Percentiles rank a stretch among this genome's conserved stretches.
phyloP scores from a whole-genome alignment of 768 basidiomycete genomes.

The Fomitopsis serialis region DNA sequence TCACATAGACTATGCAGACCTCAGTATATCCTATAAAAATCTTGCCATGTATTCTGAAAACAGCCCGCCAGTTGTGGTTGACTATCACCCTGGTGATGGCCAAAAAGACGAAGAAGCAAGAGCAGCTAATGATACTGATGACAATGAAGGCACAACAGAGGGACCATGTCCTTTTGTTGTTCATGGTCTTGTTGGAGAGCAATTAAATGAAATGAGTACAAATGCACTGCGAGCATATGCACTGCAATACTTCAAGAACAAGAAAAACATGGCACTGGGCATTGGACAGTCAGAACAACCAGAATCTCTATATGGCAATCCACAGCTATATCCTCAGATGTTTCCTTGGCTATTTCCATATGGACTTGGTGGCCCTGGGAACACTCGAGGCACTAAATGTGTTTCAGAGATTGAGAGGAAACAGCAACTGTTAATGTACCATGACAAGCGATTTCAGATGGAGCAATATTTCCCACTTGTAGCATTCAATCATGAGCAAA shows the following conservation, averaged over 20 bases:
- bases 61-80: slow-evolving; percentile 15
- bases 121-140: slow-evolving; percentile 22
- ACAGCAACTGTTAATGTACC: slow-evolving; percentile 28
- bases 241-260: slow-evolving; percentile 22
- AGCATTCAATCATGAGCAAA: no score
- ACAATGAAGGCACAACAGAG: slow-evolving; percentile 23
- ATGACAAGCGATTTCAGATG: slow-evolving; percentile 35
- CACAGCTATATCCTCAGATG: slow-evolving; percentile 27
- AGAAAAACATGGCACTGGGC: slow-evolving; percentile 16
- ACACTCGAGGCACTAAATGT: not conserved
- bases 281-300: slow-evolving; percentile 23
- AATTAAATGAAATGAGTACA: slow-evolving; percentile 12
- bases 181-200: slow-evolving; percentile 28
- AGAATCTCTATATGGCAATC: slow-evolving; percentile 31
- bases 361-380: slow-evolving; percentile 31
- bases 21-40: slow-evolving; percentile 14
- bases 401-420: slow-evolving; percentile 18
- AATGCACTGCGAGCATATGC: slow-evolving; percentile 16
- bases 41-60: slow-evolving; percentile 15
- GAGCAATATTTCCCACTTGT: slow-evolving; percentile 32
- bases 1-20: slow-evolving; percentile 9
- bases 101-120: not conserved
- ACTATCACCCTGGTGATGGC: not conserved
- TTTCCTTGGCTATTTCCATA: no score
- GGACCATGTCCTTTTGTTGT: slow-evolving; percentile 34